Evolutionary conservation across 148 eudicot species (phyloP).

Genomic region (Amaranthus cruentus): DNA sequence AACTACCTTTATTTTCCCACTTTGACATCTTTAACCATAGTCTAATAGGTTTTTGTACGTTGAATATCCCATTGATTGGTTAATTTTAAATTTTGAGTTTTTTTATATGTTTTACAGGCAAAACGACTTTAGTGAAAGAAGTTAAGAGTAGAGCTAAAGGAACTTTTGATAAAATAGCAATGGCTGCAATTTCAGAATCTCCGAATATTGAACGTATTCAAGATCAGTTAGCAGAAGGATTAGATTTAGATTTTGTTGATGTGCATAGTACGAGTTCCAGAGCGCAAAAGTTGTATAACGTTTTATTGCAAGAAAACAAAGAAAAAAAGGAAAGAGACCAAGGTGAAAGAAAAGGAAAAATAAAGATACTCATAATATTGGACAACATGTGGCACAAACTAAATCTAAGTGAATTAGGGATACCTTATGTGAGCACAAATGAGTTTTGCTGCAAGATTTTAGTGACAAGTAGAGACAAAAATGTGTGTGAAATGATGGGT

Average conservation of each 20-base stretch:
- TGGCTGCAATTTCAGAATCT: slow-evolving; percentile 9
- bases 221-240: background rate
- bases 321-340: background rate
- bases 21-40: no score
- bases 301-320: background rate
- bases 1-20: no score
- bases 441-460: background rate
- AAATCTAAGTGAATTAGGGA: slow-evolving; percentile 1
- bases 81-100: no score
- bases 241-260: background rate
- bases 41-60: no score
- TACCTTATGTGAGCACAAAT: background rate
- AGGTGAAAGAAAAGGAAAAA: no score
- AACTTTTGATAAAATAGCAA: background rate
- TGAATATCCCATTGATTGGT: no score
- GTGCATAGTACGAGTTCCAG: background rate
- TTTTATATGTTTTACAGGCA: background rate
- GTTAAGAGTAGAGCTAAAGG: background rate
- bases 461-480: slow-evolving; percentile 1
- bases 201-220: slow-evolving; percentile 12
- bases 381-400: slow-evolving; percentile 14
- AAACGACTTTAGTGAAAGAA: slow-evolving; percentile 13
- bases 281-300: background rate
- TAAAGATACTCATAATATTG: background rate
- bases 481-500: background rate